These are phyloP conservation scores for Penicillium turbatum DNA, from an alignment of 495 filamentous ascomycete species.

Conservation along the genomic window DNA sequence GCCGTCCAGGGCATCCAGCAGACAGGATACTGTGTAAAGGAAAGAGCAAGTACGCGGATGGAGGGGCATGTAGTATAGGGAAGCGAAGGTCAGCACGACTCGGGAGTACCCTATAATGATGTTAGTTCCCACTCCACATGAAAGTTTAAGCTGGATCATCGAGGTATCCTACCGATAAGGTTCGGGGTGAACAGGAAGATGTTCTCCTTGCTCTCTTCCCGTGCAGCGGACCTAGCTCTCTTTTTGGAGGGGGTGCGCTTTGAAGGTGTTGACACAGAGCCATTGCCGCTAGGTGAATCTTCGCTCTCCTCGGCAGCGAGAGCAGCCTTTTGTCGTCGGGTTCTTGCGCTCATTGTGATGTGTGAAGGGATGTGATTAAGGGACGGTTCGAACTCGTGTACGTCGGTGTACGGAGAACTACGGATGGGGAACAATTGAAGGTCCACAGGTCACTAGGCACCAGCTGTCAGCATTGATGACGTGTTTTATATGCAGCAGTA, in stretches of 20 bases:
- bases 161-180: slow-evolving; percentile 66
- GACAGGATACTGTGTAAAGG: slow-evolving; percentile 87
- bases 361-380: neutral
- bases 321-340: slow-evolving; percentile 43
- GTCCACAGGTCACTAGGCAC: neutral
- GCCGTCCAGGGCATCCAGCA: slow-evolving; percentile 91
- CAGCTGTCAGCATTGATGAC: neutral
- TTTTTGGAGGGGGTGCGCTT: slow-evolving; percentile 26
- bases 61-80: slow-evolving; percentile 97
- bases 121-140: neutral
- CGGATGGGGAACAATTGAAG: neutral
- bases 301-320: slow-evolving; percentile 37
- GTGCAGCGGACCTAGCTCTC: slow-evolving; percentile 17
- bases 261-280: slow-evolving; percentile 25
- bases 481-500: neutral
- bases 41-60: slow-evolving; percentile 90
- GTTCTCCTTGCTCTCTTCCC: slow-evolving; percentile 61
- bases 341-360: slow-evolving; percentile 39
- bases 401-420: neutral
- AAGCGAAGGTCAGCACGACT: slow-evolving; percentile 82
- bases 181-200: slow-evolving; percentile 96
- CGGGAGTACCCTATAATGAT: slow-evolving; percentile 71
- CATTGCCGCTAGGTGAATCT: slow-evolving; percentile 26
- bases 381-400: neutral
- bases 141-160: neutral